Evolutionary conservation across 768 basidiomycete genomes (phyloP).

Genomic region (Trametes cingulata): DNA sequence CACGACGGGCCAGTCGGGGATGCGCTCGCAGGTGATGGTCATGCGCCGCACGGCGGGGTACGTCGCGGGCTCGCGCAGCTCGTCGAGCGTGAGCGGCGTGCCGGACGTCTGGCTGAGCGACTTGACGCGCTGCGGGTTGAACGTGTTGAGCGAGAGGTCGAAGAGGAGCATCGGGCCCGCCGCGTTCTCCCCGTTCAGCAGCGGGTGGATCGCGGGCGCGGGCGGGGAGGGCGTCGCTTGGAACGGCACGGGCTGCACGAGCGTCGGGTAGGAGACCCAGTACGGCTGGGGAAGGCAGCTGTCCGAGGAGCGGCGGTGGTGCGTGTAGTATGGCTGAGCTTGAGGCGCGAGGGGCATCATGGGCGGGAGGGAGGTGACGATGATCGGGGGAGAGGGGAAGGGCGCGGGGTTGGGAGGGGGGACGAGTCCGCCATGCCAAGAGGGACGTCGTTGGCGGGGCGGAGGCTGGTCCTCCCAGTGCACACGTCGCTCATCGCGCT

Average conservation of each 20-base stretch:
- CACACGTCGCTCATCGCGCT: conserved; percentile 18
- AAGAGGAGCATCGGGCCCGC: conserved; percentile 49
- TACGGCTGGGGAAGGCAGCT: conserved; percentile 24
- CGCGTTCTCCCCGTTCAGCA: conserved; percentile 52
- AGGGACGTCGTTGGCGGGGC: conserved; percentile 26
- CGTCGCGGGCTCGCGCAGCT: conserved; percentile 54
- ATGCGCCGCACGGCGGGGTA: conserved; percentile 54
- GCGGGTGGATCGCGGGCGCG: conserved; percentile 43
- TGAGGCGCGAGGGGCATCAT: conserved; percentile 17
- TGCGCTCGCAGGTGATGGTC: conserved; percentile 55
- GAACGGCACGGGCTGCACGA: conserved; percentile 22
- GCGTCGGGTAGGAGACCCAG: conserved; percentile 23
- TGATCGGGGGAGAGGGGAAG: conserved; percentile 30
- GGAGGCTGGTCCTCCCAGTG: conserved; percentile 16
- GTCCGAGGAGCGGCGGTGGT: conserved; percentile 29
- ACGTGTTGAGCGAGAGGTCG: conserved; percentile 52
- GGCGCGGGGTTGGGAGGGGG: conserved; percentile 27
- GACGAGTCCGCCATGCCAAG: conserved; percentile 29
- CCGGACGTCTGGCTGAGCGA: conserved; percentile 40
- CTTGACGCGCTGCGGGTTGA: conserved; percentile 44
- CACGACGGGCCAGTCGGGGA: conserved; percentile 64
- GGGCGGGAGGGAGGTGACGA: conserved; percentile 25
- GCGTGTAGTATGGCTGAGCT: conserved; percentile 14
- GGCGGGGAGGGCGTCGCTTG: conserved; percentile 11
- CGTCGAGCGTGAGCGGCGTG: conserved; percentile 41